These are phyloP conservation scores for Craterostigma plantagineum DNA, from an alignment of 257 asterid species.

Conservation along the genomic window DNA sequence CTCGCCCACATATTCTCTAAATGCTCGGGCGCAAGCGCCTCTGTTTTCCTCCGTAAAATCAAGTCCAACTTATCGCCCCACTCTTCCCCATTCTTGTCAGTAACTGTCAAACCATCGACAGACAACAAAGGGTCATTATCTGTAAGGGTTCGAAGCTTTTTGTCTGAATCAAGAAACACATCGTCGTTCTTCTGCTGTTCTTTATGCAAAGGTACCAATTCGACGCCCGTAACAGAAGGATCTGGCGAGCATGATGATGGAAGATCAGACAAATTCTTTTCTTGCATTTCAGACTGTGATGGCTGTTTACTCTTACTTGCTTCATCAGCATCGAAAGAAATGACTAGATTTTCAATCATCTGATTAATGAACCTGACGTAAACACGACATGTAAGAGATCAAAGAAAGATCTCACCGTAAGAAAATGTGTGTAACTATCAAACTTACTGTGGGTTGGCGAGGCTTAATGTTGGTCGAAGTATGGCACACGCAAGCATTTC, in stretches of 20 bases:
- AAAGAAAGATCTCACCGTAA: conserved; percentile 11
- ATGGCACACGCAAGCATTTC: conserved; percentile 93
- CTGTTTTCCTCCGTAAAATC: conserved; percentile 58
- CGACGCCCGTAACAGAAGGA: conserved; percentile 74
- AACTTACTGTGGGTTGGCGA: conserved; percentile 70
- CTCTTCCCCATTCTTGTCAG: conserved; percentile 43
- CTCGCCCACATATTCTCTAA: conserved; percentile 94
- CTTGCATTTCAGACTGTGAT: conserved; percentile 26
- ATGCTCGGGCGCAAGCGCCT: conserved; percentile 81
- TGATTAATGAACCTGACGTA: conserved; percentile 83
- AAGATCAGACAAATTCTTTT: conserved; percentile 23
- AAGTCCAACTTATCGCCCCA: conserved; percentile 73
- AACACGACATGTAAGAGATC: conserved; percentile 12
- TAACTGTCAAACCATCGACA: no score
- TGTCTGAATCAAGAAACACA: conserved; percentile 10
- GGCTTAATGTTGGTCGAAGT: conserved; percentile 81
- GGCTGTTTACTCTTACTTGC: conserved; percentile 23
- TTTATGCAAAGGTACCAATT: conserved; percentile 75
- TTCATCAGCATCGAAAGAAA: conserved; percentile 45
- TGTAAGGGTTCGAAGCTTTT: conserved; percentile 15
- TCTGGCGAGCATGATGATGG: conserved; percentile 39
- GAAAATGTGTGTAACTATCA: conserved; percentile 10
- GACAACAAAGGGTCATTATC: conserved; percentile 88
- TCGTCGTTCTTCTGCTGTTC: conserved; percentile 20
- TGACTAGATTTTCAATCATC: conserved; percentile 64